A percentile compares a stretch with the other conserved stretches of the same genome.
phyloP scores from a whole-genome alignment of 225 moss, liverwort and hornwort species.

The Physcomitrium patens region DNA sequence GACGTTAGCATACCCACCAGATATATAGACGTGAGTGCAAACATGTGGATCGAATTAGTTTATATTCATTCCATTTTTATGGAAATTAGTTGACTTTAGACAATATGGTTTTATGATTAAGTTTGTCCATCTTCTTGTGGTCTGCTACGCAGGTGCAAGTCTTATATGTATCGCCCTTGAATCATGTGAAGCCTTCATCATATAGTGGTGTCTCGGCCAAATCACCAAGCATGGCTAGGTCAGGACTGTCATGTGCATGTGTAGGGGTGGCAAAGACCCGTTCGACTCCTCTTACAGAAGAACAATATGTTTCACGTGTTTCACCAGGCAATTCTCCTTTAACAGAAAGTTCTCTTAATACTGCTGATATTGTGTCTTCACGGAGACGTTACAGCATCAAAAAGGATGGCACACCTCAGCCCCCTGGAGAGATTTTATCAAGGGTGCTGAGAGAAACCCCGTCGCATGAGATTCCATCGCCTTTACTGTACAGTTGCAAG shows the following conservation, averaged over 20 bases:
- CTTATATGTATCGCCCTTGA: conserved; percentile 39
- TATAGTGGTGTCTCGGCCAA: conserved; percentile 20
- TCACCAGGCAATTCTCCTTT: conserved; percentile 48
- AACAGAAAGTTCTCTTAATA: conserved; percentile 36
- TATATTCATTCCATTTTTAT: no score
- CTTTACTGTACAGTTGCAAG: conserved; percentile 39
- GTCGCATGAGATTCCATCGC: conserved; percentile 33
- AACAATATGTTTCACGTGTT: conserved; percentile 41
- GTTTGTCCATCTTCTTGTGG: background rate
- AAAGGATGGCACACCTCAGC: conserved; percentile 43
- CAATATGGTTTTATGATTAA: no score
- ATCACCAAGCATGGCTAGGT: conserved; percentile 38
- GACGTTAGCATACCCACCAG: background rate
- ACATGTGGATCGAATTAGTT: no score
- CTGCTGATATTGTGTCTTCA: conserved; percentile 58
- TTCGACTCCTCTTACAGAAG: conserved; percentile 56
- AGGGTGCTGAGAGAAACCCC: conserved; percentile 47
- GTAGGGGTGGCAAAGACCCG: conserved; percentile 65
- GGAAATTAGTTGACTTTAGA: no score
- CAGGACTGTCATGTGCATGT: conserved; percentile 74
- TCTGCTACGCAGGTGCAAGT: conserved; percentile 48
- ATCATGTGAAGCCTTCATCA: conserved; percentile 44
- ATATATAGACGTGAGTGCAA: background rate
- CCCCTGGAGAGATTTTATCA: conserved; percentile 45
- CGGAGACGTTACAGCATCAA: conserved; percentile 65